These are phyloP conservation scores for Mortierella alpina DNA, from an alignment of 192 early-diverging fungal genomes.

Conservation along the genomic window DNA sequence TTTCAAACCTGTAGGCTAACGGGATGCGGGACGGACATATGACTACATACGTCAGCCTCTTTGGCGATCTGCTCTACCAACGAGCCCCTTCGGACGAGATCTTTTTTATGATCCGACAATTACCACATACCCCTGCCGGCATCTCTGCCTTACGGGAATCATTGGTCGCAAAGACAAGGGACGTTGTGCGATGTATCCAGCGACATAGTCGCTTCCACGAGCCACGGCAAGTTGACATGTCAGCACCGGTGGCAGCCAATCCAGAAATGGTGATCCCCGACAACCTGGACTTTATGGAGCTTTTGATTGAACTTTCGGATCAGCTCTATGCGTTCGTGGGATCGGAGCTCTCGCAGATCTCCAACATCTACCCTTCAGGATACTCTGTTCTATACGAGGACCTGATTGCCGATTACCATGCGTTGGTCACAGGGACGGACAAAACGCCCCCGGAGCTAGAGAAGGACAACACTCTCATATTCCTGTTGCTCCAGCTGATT, in stretches of 20 bases:
- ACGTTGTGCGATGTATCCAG: conserved; percentile 66
- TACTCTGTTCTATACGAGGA: conserved; percentile 44
- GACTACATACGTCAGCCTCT: conserved; percentile 70
- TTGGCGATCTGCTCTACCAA: conserved; percentile 79
- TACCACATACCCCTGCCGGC: conserved; percentile 54
- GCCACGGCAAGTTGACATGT: conserved; percentile 43
- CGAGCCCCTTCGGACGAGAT: conserved; percentile 80
- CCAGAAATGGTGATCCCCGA: conserved; percentile 71
- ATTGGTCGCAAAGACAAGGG: conserved; percentile 59
- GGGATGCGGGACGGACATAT: conserved; percentile 70
- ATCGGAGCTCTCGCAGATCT: conserved; percentile 55
- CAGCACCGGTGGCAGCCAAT: conserved; percentile 10
- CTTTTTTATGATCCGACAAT: conserved; percentile 57
- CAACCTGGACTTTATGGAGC: conserved; percentile 77
- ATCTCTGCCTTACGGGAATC: conserved; percentile 61
- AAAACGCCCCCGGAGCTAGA: conserved; percentile 48
- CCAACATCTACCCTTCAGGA: conserved; percentile 45
- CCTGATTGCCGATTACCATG: conserved; percentile 32
- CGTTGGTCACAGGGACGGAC: conserved; percentile 21
- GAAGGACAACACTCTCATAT: conserved; percentile 81
- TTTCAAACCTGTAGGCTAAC: conserved; percentile 61
- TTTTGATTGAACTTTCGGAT: conserved; percentile 80
- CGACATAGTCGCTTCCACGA: conserved; percentile 65
- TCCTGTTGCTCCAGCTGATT: conserved; percentile 76
- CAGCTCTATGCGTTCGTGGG: conserved; percentile 79